Evolutionary conservation across 2,329 filamentous ascomycete species (phyloP).

Genomic region (Alternaria triticina): DNA sequence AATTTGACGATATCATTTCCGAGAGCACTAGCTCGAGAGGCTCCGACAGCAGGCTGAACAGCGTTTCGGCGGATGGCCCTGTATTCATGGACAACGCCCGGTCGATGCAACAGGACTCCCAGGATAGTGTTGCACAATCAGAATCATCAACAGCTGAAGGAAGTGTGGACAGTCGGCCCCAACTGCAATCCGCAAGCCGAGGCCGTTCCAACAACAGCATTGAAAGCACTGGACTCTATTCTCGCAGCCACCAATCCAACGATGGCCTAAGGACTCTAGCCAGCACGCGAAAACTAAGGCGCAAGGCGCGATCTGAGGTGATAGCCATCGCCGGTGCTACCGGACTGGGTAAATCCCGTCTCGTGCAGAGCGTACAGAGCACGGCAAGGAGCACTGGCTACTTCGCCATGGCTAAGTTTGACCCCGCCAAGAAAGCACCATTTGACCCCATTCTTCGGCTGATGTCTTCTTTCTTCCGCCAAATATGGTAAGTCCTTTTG

Average conservation of each 20-base stretch:
- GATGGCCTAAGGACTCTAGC: constrained; percentile 32
- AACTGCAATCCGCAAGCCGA: constrained; percentile 22
- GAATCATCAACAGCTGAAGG: constrained; percentile 35
- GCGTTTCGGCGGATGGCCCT: constrained; percentile 32
- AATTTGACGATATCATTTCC: constrained; percentile 57
- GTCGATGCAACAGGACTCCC: constrained; percentile 34
- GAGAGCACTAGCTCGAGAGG: constrained; percentile 62
- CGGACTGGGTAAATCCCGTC: constrained; percentile 66
- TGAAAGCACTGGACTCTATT: constrained; percentile 33
- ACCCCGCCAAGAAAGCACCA: constrained; percentile 63
- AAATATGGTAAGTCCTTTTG: constrained; percentile 54
- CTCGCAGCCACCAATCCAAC: constrained; percentile 37
- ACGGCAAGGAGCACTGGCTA: constrained; percentile 65
- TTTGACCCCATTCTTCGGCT: constrained; percentile 67
- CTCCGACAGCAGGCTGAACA: constrained; percentile 54
- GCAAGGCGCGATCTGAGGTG: constrained; percentile 64
- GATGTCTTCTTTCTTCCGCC: constrained; percentile 67
- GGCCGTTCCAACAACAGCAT: constrained; percentile 41
- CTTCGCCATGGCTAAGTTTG: constrained; percentile 66
- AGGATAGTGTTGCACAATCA: constrained; percentile 35
- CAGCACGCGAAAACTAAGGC: constrained; percentile 53
- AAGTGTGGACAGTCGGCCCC: constrained; percentile 27
- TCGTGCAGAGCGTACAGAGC: constrained; percentile 64
- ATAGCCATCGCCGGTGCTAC: constrained; percentile 63
- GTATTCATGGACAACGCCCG: constrained; percentile 36